These are phyloP conservation scores for Anthostomella pinea DNA, from an alignment of 2,329 filamentous ascomycete genomes.

Conservation along the genomic window DNA sequence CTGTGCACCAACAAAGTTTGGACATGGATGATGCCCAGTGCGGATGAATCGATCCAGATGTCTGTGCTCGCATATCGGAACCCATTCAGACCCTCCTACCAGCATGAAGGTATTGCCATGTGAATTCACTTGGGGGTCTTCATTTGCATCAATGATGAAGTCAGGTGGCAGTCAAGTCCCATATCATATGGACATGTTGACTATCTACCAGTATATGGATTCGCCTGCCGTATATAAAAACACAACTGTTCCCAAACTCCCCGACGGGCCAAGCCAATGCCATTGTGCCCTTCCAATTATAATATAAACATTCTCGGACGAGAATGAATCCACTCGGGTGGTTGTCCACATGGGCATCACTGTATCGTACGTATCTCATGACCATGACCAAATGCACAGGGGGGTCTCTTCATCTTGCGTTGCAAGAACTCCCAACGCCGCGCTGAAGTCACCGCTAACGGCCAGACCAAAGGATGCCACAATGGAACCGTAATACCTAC, in stretches of 20 bases:
- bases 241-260: too few relatives aligned
- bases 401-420: conserved; percentile 17
- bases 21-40: too few relatives aligned
- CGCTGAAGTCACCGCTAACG: conserved; percentile 28
- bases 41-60: too few relatives aligned
- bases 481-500: conserved; percentile 31
- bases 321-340: conserved; percentile 14
- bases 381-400: conserved; percentile 20
- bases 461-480: conserved; percentile 28
- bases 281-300: not conserved
- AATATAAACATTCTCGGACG: conserved; percentile 9
- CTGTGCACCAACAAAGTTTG: too few relatives aligned
- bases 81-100: too few relatives aligned
- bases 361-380: conserved; percentile 26
- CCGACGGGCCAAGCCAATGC: too few relatives aligned
- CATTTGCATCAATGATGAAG: too few relatives aligned
- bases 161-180: conserved; percentile 5
- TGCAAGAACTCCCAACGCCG: conserved; percentile 26
- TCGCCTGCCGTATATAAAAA: conserved; percentile 10
- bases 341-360: conserved; percentile 14
- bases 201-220: conserved; percentile 12
- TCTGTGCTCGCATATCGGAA: too few relatives aligned
- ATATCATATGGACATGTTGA: conserved; percentile 17
- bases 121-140: too few relatives aligned
- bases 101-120: too few relatives aligned